Percentiles rank a stretch among this genome's conserved stretches.
Conservation (phyloP, 331 rosid genomes). For the Rosa hybrid region DNA sequence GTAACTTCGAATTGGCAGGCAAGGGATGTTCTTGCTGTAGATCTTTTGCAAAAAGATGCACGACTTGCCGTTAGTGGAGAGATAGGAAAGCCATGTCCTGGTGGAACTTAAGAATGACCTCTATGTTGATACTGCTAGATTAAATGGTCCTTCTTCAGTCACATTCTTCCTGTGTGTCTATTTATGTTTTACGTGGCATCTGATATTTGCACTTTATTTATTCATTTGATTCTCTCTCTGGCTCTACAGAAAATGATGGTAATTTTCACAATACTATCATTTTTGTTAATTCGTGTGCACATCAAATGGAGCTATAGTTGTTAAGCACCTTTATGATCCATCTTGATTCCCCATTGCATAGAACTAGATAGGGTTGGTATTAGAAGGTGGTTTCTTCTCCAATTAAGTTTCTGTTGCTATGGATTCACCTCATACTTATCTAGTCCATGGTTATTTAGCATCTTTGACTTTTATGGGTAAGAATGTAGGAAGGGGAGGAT, state of each 20-base stretch:
- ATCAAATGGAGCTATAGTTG: not conserved
- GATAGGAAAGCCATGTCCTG: slow-evolving; percentile 78
- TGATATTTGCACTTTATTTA: not conserved
- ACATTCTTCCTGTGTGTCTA: not conserved
- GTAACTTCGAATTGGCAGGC: slow-evolving; percentile 48
- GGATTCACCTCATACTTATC: not conserved
- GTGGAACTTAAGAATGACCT: slow-evolving; percentile 70
- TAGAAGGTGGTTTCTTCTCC: not conserved
- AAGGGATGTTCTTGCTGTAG: slow-evolving; percentile 95
- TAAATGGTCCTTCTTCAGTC: slow-evolving; percentile 2
- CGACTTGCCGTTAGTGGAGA: slow-evolving; percentile 82
- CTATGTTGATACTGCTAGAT: slow-evolving; percentile 4
- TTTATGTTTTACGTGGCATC: not conserved
- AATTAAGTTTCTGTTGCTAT: not conserved
- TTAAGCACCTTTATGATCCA: slow-evolving; percentile 1
- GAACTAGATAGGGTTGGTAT: not conserved
- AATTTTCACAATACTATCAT: not conserved
- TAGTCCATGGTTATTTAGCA: not conserved
- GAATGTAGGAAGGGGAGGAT: not conserved
- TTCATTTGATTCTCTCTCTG: not conserved
- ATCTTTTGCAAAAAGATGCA: slow-evolving; percentile 94
- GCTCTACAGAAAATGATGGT: too few relatives aligned
- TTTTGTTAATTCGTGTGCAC: not conserved
- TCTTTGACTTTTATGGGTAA: slow-evolving; percentile 3
- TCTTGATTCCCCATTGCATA: not conserved